phyloP scores from a whole-genome alignment of 306 rosid genomes.

The Datisca glomerata region DNA sequence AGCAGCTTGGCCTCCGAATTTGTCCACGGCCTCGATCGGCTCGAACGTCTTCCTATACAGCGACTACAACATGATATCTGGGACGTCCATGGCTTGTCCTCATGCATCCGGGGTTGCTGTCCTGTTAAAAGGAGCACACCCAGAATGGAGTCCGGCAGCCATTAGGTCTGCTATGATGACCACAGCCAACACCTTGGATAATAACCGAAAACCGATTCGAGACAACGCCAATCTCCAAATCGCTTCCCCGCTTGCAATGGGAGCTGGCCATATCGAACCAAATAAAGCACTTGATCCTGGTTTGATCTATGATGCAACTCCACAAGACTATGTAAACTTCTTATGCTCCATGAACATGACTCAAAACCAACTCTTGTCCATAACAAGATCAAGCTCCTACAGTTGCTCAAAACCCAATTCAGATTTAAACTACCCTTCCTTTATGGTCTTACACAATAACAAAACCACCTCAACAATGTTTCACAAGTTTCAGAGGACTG shows the following conservation, averaged over 20 bases:
- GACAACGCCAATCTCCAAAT: constrained; percentile 14
- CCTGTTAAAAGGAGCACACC: constrained; percentile 25
- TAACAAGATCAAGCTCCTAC: constrained; percentile 25
- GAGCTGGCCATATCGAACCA: constrained; percentile 37
- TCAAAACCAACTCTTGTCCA: constrained; percentile 16
- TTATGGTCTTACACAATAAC: constrained; percentile 13
- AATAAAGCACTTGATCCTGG: constrained; percentile 44
- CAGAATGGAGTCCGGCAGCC: constrained; percentile 42
- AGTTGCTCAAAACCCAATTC: constrained; percentile 23
- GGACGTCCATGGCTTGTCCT: constrained; percentile 55
- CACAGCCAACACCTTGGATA: constrained; percentile 34
- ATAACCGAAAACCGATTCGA: constrained; percentile 19
- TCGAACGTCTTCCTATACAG: constrained; percentile 12
- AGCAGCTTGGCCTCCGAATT: constrained; percentile 28
- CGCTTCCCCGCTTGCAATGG: constrained; percentile 38
- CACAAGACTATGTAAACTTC: constrained; percentile 38
- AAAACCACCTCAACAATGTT: constrained; percentile 3
- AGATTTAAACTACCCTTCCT: constrained; percentile 44
- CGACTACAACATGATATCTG: constrained; percentile 25
- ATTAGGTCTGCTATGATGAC: constrained; percentile 40
- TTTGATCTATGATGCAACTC: constrained; percentile 33
- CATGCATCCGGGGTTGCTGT: constrained; percentile 41
- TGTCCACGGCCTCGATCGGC: not conserved
- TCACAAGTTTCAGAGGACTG: constrained; percentile 21
- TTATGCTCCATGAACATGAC: constrained; percentile 25